A percentile compares a stretch with the other conserved stretches of the same genome.
These are phyloP conservation scores for Discostella pseudostelligera DNA, from an alignment of 108 stramenopile species.

Conservation along the genomic window DNA sequence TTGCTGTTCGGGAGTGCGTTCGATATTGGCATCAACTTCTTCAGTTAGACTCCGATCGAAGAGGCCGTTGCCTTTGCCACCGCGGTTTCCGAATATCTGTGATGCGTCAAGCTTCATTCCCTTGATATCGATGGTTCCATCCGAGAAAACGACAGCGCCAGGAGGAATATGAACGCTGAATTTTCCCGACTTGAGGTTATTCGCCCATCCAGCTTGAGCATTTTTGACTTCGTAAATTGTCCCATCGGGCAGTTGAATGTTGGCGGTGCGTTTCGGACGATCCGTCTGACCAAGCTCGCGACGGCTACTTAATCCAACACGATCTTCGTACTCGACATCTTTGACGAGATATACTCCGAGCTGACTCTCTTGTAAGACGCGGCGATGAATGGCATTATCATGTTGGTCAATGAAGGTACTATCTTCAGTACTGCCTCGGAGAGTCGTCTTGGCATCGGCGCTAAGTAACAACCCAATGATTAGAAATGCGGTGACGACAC, in stretches of 20 bases:
- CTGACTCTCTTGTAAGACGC: too few species aligned
- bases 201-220: background rate
- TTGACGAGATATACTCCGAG: constrained; percentile 2
- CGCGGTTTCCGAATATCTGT: background rate
- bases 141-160: background rate
- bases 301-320: too few species aligned
- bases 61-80: background rate
- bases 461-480: too few species aligned
- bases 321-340: background rate
- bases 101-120: background rate
- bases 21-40: background rate
- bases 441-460: too few species aligned
- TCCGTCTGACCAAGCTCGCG: background rate
- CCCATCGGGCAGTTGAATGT: background rate
- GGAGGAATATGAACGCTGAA: background rate
- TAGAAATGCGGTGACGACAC: too few species aligned
- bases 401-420: too few species aligned
- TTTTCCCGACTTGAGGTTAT: background rate
- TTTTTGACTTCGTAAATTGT: background rate
- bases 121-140: background rate
- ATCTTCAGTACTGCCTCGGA: too few species aligned
- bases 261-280: background rate
- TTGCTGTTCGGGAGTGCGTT: constrained; percentile 1
- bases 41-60: background rate
- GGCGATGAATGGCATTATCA: too few species aligned